These are phyloP conservation scores for Zygosaccharomyces pseudobailii DNA, from an alignment of 1,139 yeast species.

Conservation along the genomic window DNA sequence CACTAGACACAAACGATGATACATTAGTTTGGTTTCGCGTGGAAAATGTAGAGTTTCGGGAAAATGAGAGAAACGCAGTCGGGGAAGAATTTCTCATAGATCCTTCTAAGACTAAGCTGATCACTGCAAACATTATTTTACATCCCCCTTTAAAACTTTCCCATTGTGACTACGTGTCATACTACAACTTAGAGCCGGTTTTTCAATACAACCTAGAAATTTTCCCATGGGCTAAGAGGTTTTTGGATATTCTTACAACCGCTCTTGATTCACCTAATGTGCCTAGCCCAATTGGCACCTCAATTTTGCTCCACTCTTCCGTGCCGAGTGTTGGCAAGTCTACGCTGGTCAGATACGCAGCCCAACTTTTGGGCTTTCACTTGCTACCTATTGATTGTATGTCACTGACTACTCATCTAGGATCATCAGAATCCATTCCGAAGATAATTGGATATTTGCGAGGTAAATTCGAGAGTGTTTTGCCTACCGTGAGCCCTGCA, in stretches of 20 bases:
- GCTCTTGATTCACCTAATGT: slow-evolving; percentile 37
- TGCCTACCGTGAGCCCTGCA: slow-evolving; percentile 35
- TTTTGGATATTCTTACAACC: slow-evolving; percentile 49
- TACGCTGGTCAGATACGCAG: slow-evolving; percentile 52
- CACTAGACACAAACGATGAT: slow-evolving; percentile 56
- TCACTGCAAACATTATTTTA: slow-evolving; percentile 20
- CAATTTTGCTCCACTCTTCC: slow-evolving; percentile 62
- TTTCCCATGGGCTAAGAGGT: slow-evolving; percentile 50
- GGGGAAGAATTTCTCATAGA: slow-evolving; percentile 26
- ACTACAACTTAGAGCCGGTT: slow-evolving; percentile 37
- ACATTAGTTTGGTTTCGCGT: slow-evolving; percentile 81
- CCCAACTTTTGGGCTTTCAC: slow-evolving; percentile 61
- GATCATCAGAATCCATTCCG: slow-evolving; percentile 65
- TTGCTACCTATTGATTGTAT: slow-evolving; percentile 67
- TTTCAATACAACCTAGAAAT: slow-evolving; percentile 35
- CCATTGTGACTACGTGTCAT: slow-evolving; percentile 46
- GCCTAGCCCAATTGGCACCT: slow-evolving; percentile 45
- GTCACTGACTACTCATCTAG: slow-evolving; percentile 42
- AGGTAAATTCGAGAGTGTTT: slow-evolving; percentile 69
- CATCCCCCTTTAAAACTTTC: slow-evolving; percentile 15
- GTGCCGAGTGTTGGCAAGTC: slow-evolving; percentile 79
- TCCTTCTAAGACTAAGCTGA: slow-evolving; percentile 23
- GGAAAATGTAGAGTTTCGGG: slow-evolving; percentile 36
- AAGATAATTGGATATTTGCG: slow-evolving; percentile 73
- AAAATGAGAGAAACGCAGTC: slow-evolving; percentile 31